Conservation (phyloP, 2,329 filamentous ascomycete species). For the Zymoseptoria passerinii region DNA sequence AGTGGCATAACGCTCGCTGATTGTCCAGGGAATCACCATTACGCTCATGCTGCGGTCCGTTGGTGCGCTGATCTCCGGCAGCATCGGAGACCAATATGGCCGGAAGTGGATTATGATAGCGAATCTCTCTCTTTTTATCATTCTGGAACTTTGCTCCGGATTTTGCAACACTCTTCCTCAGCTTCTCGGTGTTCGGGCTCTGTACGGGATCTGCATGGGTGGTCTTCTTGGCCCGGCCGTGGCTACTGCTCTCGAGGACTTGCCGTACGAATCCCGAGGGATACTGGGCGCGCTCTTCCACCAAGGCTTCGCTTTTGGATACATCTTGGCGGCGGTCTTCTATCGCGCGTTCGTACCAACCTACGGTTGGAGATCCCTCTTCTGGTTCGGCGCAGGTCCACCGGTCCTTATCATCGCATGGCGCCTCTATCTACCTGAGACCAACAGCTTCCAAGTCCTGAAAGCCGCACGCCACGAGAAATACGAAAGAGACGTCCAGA, state of each 20-base stretch:
- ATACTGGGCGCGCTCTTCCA: conserved; percentile 32
- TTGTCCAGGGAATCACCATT: conserved; percentile 16
- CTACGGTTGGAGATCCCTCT: conserved; percentile 31
- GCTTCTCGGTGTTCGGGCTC: conserved; percentile 31
- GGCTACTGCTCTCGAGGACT: conserved; percentile 34
- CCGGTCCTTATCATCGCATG: conserved; percentile 29
- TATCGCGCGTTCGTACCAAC: conserved; percentile 29
- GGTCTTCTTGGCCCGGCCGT: conserved; percentile 28
- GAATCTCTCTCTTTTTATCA: conserved; percentile 31
- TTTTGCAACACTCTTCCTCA: conserved; percentile 30
- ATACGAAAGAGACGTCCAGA: conserved; percentile 5
- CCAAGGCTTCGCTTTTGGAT: conserved; percentile 30
- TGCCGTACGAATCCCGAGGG: conserved; percentile 33
- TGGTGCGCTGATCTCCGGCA: conserved; percentile 26
- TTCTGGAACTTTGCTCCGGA: conserved; percentile 32
- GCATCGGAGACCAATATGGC: conserved; percentile 25
- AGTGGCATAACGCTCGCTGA: background rate
- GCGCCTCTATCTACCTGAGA: conserved; percentile 20
- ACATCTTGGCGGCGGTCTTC: conserved; percentile 31
- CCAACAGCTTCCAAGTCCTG: conserved; percentile 20
- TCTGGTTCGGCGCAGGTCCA: conserved; percentile 33
- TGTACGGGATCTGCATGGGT: conserved; percentile 35
- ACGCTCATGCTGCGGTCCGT: conserved; percentile 28
- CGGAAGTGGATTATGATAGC: conserved; percentile 31
- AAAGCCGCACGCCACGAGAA: conserved; percentile 20